Evolutionary conservation across 495 filamentous ascomycete species (phyloP).

Genomic region (Xylaria longipes): DNA sequence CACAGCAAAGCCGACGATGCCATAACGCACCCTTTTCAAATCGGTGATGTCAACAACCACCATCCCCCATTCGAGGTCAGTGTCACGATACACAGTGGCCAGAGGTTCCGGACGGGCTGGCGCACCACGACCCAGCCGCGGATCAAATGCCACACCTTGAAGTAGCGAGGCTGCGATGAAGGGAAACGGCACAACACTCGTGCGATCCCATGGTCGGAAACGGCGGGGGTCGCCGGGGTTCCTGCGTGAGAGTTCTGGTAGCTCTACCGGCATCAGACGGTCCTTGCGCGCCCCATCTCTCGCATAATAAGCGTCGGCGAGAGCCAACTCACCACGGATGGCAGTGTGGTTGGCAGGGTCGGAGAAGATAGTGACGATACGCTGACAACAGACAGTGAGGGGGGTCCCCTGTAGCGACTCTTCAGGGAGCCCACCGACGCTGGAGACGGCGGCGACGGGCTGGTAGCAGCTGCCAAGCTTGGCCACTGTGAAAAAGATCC

Average conservation of each 20-base stretch:
- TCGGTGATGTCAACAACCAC: constrained; percentile 31
- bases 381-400: constrained; percentile 24
- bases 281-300: constrained; percentile 16
- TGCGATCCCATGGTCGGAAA: constrained; percentile 18
- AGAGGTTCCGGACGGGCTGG: constrained; percentile 26
- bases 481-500: constrained; percentile 30
- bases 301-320: constrained; percentile 26
- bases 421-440: constrained; percentile 14
- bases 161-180: constrained; percentile 28
- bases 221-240: background rate
- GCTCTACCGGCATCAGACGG: constrained; percentile 21
- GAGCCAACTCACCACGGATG: constrained; percentile 25
- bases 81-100: constrained; percentile 29
- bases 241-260: constrained; percentile 26
- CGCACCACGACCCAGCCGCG: background rate
- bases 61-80: constrained; percentile 27
- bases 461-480: constrained; percentile 24
- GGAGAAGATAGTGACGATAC: constrained; percentile 27
- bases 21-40: constrained; percentile 27
- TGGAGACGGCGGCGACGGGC: constrained; percentile 26
- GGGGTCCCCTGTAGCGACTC: constrained; percentile 23
- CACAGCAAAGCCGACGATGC: constrained; percentile 29
- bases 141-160: constrained; percentile 26
- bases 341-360: constrained; percentile 24
- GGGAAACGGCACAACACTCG: constrained; percentile 24